phyloP scores from a whole-genome alignment of 2,329 filamentous ascomycete species.

The Epichloe gansuensis region DNA sequence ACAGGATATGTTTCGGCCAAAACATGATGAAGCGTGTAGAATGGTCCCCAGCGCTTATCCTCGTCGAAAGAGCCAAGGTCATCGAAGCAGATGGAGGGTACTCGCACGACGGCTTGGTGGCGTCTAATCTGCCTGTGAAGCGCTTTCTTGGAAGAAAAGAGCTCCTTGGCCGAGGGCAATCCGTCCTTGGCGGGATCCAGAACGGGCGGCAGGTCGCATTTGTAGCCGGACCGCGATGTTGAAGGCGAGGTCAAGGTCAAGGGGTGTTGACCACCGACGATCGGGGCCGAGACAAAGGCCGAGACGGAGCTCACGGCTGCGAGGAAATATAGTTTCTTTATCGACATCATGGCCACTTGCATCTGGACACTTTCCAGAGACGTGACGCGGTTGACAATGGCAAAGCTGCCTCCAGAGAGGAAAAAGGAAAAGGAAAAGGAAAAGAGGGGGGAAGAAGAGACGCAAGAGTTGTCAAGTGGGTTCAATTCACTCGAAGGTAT shows the following conservation, averaged over 20 bases:
- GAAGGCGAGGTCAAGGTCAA: background rate
- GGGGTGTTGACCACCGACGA: background rate
- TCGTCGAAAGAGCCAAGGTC: conserved; percentile 40
- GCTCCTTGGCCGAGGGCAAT: conserved; percentile 17
- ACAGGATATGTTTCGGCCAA: conserved; percentile 36
- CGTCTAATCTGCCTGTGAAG: conserved; percentile 30
- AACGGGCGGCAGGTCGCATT: conserved; percentile 22
- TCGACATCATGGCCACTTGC: background rate
- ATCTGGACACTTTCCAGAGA: background rate
- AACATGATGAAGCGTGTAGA: conserved; percentile 35
- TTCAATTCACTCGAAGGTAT: no score
- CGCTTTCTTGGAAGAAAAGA: conserved; percentile 22
- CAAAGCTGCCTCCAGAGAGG: no score
- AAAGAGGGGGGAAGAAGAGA: no score
- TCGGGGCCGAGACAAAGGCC: conserved; percentile 2
- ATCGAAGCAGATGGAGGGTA: conserved; percentile 43
- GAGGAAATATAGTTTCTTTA: conserved; percentile 1
- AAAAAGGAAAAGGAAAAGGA: no score
- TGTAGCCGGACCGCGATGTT: conserved; percentile 7
- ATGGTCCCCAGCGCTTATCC: conserved; percentile 41
- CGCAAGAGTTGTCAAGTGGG: no score
- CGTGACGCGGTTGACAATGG: background rate
- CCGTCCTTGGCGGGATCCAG: conserved; percentile 20
- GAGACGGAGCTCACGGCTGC: background rate
- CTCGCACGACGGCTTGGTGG: conserved; percentile 40